These are phyloP conservation scores for Phaeosphaeria sp. DNA, from an alignment of 2,329 filamentous ascomycete species.

Conservation along the genomic window DNA sequence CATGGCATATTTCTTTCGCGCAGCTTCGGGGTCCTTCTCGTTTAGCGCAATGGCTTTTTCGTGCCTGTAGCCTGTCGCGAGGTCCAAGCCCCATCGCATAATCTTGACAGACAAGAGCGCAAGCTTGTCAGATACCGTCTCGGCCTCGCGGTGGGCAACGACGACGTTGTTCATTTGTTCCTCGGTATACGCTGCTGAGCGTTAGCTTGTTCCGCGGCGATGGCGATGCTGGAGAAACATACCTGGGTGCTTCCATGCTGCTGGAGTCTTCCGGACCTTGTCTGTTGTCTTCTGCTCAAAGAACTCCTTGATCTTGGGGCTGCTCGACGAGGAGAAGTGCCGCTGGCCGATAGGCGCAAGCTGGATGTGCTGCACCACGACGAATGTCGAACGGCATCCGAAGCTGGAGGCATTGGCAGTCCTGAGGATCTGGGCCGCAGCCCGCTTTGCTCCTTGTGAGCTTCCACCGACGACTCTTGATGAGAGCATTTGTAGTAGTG, in stretches of 20 bases:
- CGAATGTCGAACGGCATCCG: slow-evolving; percentile 40
- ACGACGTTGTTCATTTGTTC: slow-evolving; percentile 77
- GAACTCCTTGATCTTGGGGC: slow-evolving; percentile 51
- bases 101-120: slow-evolving; percentile 80
- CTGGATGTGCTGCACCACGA: slow-evolving; percentile 38
- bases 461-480: slow-evolving; percentile 29
- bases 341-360: slow-evolving; percentile 31
- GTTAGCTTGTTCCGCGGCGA: slow-evolving; percentile 11
- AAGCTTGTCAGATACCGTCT: slow-evolving; percentile 76
- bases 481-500: slow-evolving; percentile 36
- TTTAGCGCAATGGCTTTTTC: slow-evolving; percentile 58
- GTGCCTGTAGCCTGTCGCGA: slow-evolving; percentile 81
- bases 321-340: slow-evolving; percentile 50
- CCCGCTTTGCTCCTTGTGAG: slow-evolving; percentile 44
- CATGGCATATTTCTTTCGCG: slow-evolving; percentile 69
- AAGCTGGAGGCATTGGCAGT: slow-evolving; percentile 38
- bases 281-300: slow-evolving; percentile 55
- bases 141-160: slow-evolving; percentile 77
- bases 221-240: slow-evolving; percentile 6
- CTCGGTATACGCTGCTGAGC: slow-evolving; percentile 67
- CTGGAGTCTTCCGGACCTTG: slow-evolving; percentile 53
- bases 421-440: slow-evolving; percentile 47
- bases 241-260: slow-evolving; percentile 59
- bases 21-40: slow-evolving; percentile 56
- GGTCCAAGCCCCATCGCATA: slow-evolving; percentile 80